Conservation (phyloP, 2,329 filamentous ascomycete species). For the Coniochaeta sp. region DNA sequence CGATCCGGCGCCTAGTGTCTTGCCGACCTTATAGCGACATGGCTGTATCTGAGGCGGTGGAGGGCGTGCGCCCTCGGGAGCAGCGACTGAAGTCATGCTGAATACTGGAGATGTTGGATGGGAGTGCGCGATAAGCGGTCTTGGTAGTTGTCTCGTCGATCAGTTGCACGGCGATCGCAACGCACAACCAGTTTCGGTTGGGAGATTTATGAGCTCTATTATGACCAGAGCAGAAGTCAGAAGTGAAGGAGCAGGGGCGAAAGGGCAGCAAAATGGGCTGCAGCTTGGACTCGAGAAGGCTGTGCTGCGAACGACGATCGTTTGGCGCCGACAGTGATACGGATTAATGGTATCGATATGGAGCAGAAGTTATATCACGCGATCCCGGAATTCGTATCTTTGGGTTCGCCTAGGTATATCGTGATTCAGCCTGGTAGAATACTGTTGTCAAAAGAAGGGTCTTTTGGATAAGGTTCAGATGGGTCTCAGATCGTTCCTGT, state of each 20-base stretch:
- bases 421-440: not conserved
- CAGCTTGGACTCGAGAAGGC: not conserved
- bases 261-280: slow-evolving; percentile 1
- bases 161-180: not conserved
- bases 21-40: slow-evolving; percentile 97
- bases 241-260: not conserved
- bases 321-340: not conserved
- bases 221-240: not conserved
- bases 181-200: not conserved
- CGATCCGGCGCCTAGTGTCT: slow-evolving; percentile 91
- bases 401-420: not conserved
- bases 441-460: not conserved
- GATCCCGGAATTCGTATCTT: not conserved
- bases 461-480: not conserved
- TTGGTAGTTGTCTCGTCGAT: not conserved
- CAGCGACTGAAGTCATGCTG: slow-evolving; percentile 8
- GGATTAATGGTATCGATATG: not conserved
- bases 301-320: not conserved
- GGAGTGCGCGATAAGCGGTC: not conserved
- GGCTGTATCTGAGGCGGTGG: slow-evolving; percentile 69
- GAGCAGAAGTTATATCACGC: not conserved
- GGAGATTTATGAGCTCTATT: not conserved
- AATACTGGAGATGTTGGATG: not conserved
- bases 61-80: slow-evolving; percentile 8
- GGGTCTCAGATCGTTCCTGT: not conserved